Evolutionary conservation across 2,329 filamentous ascomycete species (phyloP), one percentile per base, ranked within the genome.

Genomic region (Huntiella omanensis): DNA sequence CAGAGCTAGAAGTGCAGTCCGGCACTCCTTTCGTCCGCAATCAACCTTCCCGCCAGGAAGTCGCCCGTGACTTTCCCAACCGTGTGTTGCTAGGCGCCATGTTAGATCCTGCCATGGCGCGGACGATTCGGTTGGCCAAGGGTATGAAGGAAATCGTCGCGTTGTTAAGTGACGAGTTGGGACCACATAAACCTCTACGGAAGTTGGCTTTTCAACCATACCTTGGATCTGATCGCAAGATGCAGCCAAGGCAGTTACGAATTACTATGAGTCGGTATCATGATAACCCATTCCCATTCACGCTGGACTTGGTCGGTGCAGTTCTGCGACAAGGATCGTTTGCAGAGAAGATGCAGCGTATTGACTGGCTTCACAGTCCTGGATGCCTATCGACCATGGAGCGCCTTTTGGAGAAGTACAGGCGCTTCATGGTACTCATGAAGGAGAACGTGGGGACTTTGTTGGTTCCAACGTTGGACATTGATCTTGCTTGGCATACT

Each of bases 401-500:
- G 0, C 70, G 81, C 0, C 64, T 84, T 1, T 62, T 83, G 3
- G 55, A 55, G 2, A 86, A 83, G 56, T 83, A 83, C 54, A 41
- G 60, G 2, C 69, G 77, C 3, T 86, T 83, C 59, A 62, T 81
- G 12, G 43, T 53, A 0, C 68, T 85, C 52, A 77, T 84, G 58
- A 58, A 59, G 1, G 50, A 56, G 0, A 54, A 73, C 39, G 65
- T 66, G 0, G 53, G 50, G 0, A 57, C 68, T 4, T 62, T 71
- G 12, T 71, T 67, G 0, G 80, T 86, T 1, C 81, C 81, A 0
- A 86, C 80, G 0, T 64, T 85, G 0, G 82, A 86, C 52, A 68
- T 86, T 4, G 81, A 86, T 55, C 63, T 86, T 0, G 80, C 73
- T 0, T 86, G 81, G 80, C 84, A 92, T 56, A 88, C 82, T 0